A percentile compares a stretch with the other conserved stretches of the same genome.
phyloP scores from a whole-genome alignment of 2,329 filamentous ascomycete genomes.

The Rugonectria rugulosa region DNA sequence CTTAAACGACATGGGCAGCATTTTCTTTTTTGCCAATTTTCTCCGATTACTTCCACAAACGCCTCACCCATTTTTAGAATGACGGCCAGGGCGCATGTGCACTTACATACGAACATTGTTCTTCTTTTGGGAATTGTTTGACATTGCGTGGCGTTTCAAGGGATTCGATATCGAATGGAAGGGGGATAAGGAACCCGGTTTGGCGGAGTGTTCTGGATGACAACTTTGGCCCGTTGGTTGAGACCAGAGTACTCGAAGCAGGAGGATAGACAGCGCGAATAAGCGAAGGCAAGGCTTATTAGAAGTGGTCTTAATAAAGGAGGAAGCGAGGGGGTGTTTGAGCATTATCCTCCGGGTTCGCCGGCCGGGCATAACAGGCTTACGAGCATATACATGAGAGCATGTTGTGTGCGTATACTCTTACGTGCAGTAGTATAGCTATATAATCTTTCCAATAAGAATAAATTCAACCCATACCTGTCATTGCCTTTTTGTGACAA shows the following conservation, averaged over 20 bases:
- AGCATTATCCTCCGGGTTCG: too few species aligned
- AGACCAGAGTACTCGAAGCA: too few species aligned
- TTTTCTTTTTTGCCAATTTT: conserved; percentile 24
- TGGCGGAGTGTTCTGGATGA: neutral
- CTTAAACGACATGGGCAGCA: conserved; percentile 27
- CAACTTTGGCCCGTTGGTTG: neutral
- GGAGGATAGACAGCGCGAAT: neutral
- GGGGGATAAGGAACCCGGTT: neutral
- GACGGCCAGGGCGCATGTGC: conserved; percentile 1
- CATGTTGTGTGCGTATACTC: too few species aligned
- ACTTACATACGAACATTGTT: conserved; percentile 10
- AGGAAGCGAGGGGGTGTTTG: too few species aligned
- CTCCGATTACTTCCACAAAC: conserved; percentile 12
- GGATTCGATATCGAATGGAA: conserved; percentile 17
- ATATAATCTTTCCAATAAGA: too few species aligned
- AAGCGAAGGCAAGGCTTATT: too few species aligned
- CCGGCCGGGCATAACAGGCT: too few species aligned
- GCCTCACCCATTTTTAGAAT: conserved; percentile 1
- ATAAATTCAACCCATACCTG: too few species aligned
- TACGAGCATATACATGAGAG: too few species aligned
- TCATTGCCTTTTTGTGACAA: too few species aligned
- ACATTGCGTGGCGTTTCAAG: conserved; percentile 34
- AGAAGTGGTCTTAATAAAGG: too few species aligned
- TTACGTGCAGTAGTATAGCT: too few species aligned
- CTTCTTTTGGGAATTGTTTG: conserved; percentile 21